Percentiles rank a stretch among this genome's conserved stretches.
Conservation (phyloP, 148 eudicot species). For the Talinum fruticosum region DNA sequence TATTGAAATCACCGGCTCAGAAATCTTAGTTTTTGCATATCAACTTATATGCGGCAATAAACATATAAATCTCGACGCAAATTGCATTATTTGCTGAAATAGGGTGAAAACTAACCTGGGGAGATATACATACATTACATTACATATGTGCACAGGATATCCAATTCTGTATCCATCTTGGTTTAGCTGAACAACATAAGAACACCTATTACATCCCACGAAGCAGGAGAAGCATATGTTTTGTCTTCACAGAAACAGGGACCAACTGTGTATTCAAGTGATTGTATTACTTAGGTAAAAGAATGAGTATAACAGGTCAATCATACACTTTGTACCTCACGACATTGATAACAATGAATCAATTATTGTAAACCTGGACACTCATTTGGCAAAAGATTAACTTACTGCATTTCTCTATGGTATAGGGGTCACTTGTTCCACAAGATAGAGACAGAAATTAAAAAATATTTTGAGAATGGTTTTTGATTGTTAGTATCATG, state of each 20-base stretch:
- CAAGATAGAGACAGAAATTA: not conserved
- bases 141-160: conserved; percentile 1
- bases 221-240: too few relatives aligned
- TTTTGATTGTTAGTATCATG: not conserved
- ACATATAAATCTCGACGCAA: not conserved
- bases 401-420: not conserved
- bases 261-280: not conserved
- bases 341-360: not conserved
- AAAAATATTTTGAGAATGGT: not conserved
- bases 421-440: not conserved
- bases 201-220: too few relatives aligned
- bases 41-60: not conserved
- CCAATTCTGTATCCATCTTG: conserved; percentile 16
- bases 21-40: not conserved
- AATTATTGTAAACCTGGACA: not conserved
- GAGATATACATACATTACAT: not conserved
- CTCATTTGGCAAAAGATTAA: too few relatives aligned
- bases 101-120: conserved; percentile 16
- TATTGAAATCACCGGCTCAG: not conserved
- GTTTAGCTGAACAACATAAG: conserved; percentile 13
- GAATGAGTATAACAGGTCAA: not conserved
- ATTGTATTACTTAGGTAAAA: not conserved
- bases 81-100: not conserved
- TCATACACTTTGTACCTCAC: not conserved
- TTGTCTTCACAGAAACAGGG: too few relatives aligned